Base-by-base conservation (phyloP, 371 early-diverging fungal species). In the Mortierella sp. region DNA sequence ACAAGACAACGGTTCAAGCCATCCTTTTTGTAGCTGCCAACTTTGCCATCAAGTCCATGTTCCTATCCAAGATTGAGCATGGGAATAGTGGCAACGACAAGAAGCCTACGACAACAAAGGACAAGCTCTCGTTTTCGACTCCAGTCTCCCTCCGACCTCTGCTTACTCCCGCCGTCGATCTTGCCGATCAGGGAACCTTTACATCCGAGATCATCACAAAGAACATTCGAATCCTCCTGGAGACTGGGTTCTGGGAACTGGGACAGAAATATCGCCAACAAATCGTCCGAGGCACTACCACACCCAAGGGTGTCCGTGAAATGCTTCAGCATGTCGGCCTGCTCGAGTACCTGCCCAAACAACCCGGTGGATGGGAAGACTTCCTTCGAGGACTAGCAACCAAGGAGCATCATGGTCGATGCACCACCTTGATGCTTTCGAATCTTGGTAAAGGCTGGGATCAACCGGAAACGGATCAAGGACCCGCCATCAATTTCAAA, bases 391-490 rank as follows among this genome's bases (percentile, higher is more conserved):
- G 23, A 2, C 64, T 58, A 24, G 50, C 56, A 21, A 45, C 34
- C 14, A 64, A 73, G 58, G 64, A 63, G 18, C 73, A 67, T 24
- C 64, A 67, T 31, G 73, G 73, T 16, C 67, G 73, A 41, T 13
- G 49, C 16, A 27, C 61, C 16, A 60, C 73, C 24, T 26, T 73
- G 23, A 60, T 34, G 52, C 38, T 73, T 47, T 73, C 73, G 5
- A 73, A 73, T 27, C 13, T 73, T 27, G 73, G 68, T 12, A 62
- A 54, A 24, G 73, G 47, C 5, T 67, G 67, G 73, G 61, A 67
- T 21, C 68, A 67, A 21, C 30, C 54, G 3, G 18, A 31, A 19
- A 14, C 61, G 1, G 38, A 34, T 7, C 34, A 34, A 34, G 34
- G 34, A 14, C 14, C 48, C 7, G 5, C 48, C 10, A 18, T 56